Percentiles rank a stretch among this genome's conserved stretches.
Conservation (phyloP, 106 monocot genomes). For the Allium cepa region DNA sequence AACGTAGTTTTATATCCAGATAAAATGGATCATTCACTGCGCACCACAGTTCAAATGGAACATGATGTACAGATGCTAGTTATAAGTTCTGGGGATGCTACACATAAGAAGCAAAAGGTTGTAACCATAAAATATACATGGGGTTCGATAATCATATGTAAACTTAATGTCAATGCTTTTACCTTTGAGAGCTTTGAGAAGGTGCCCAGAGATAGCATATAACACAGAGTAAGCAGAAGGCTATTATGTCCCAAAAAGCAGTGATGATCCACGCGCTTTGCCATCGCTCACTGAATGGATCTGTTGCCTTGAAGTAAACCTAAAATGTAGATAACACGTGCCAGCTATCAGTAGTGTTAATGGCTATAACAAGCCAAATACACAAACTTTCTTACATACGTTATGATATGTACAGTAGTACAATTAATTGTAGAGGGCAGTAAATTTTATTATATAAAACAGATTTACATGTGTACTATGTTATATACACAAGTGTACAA, state of each 20-base stretch:
- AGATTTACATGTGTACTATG: too few species aligned
- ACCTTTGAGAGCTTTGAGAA: slow-evolving; percentile 94
- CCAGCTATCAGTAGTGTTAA: too few species aligned
- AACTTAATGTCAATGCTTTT: background rate
- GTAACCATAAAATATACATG: background rate
- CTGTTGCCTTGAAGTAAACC: slow-evolving; percentile 97
- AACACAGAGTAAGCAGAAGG: slow-evolving; percentile 64
- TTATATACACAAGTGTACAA: too few species aligned
- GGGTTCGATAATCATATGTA: background rate
- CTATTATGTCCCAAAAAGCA: slow-evolving; percentile 85
- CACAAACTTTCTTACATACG: too few species aligned
- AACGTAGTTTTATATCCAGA: too few species aligned
- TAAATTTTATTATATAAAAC: too few species aligned
- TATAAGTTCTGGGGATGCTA: background rate
- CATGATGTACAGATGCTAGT: background rate
- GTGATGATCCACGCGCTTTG: slow-evolving; percentile 97
- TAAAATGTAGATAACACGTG: slow-evolving; percentile 6
- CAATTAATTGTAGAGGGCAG: too few species aligned
- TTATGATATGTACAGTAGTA: too few species aligned
- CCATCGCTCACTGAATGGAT: slow-evolving; percentile 91
- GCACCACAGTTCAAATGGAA: background rate
- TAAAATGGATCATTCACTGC: too few species aligned
- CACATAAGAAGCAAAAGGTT: background rate
- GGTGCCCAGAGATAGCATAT: slow-evolving; percentile 90
- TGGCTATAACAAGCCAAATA: too few species aligned